Percentiles rank a stretch among this genome's conserved stretches.
These are phyloP conservation scores for Pseudevernia furfuracea DNA, from an alignment of 495 filamentous ascomycete genomes.

Conservation along the genomic window DNA sequence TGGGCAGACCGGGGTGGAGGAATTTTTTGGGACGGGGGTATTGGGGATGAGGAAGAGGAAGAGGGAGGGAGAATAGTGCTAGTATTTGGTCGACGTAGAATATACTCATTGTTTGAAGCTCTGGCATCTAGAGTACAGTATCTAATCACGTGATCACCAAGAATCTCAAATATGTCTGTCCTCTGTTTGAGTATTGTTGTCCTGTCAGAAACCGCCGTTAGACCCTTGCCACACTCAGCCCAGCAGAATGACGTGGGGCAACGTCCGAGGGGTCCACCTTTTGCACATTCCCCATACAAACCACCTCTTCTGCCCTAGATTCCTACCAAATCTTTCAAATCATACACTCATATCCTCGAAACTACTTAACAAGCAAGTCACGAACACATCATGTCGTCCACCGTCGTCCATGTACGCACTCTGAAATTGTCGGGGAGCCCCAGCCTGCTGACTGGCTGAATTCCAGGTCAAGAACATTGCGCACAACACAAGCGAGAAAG, in stretches of 20 bases:
- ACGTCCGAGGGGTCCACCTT: background rate
- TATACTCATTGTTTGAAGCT: background rate
- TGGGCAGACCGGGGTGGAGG: background rate
- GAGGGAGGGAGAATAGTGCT: background rate
- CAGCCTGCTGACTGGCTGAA: background rate
- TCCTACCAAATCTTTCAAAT: background rate
- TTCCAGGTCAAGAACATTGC: conserved; percentile 68
- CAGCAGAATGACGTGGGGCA: background rate
- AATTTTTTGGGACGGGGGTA: background rate
- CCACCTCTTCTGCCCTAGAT: background rate
- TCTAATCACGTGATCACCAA: too few relatives aligned
- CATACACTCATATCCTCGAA: background rate
- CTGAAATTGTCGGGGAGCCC: background rate
- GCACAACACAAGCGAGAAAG: conserved; percentile 69
- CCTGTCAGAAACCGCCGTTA: background rate
- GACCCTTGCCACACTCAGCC: background rate
- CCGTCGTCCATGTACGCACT: conserved; percentile 42
- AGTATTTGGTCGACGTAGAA: background rate
- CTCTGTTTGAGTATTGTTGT: background rate
- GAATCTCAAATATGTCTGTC: conserved; percentile 1
- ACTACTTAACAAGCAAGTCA: background rate
- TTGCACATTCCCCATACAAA: background rate
- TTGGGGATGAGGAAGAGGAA: background rate
- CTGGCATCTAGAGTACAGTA: too few relatives aligned
- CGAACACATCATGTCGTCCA: conserved; percentile 38